Percentiles rank a stretch among this genome's conserved stretches.
Evolutionary conservation across 2,329 filamentous ascomycete genomes (phyloP).

Genomic region (Lachnellula occidentalis): DNA sequence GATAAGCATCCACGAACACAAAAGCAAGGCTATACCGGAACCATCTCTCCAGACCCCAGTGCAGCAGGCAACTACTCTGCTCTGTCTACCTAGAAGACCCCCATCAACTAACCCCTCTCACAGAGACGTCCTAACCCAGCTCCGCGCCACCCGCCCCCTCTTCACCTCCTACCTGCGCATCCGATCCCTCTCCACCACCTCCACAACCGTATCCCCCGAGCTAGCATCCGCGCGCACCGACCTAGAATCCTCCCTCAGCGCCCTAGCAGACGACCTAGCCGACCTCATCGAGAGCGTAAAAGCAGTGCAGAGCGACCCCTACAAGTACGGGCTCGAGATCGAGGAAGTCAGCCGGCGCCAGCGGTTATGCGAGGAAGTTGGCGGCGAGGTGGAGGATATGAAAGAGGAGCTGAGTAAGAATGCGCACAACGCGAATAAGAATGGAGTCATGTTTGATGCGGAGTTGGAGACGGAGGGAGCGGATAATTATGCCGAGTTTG

Average conservation of each 20-base stretch:
- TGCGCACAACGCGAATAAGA: conserved; percentile 25
- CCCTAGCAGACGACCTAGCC: conserved; percentile 75
- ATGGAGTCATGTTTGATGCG: conserved; percentile 28
- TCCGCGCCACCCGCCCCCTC: conserved; percentile 74
- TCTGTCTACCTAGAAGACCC: no score
- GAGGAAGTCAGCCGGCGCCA: conserved; percentile 77
- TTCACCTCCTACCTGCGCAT: conserved; percentile 96
- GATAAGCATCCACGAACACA: no score
- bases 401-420: conserved; percentile 66
- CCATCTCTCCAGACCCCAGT: no score
- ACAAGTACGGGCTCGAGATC: conserved; percentile 77
- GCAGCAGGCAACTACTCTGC: no score
- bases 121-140: conserved; percentile 83
- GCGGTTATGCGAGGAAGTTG: conserved; percentile 82
- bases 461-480: conserved; percentile 29
- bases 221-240: conserved; percentile 72
- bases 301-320: conserved; percentile 81
- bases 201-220: conserved; percentile 59
- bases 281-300: conserved; percentile 84
- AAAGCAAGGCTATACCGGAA: no score
- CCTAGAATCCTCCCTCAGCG: conserved; percentile 58
- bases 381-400: conserved; percentile 85
- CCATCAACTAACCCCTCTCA: conserved; percentile 3
- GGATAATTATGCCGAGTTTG: conserved; percentile 67
- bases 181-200: conserved; percentile 70